These are phyloP conservation scores for Schwanniomyces yamadae DNA, from an alignment of 805 yeast species.

Conservation along the genomic window DNA sequence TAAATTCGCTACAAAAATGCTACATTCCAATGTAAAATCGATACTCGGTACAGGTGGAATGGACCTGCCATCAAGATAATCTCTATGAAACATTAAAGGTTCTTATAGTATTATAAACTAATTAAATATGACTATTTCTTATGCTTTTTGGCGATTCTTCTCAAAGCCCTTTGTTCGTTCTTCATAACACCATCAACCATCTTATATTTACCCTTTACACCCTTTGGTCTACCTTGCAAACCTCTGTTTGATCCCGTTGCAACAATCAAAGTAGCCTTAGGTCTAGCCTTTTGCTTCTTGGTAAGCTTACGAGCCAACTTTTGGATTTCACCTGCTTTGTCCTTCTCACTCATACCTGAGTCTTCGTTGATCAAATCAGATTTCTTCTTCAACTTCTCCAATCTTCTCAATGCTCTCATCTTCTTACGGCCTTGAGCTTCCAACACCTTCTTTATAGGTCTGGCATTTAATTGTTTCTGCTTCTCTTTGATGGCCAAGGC, in stretches of 20 bases:
- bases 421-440: constrained; percentile 97
- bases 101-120: not conserved
- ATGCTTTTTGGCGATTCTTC: constrained; percentile 84
- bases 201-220: constrained; percentile 95
- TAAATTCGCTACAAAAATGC: too few species aligned
- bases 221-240: constrained; percentile 91
- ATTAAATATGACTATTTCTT: constrained; percentile 41
- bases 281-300: constrained; percentile 68
- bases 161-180: constrained; percentile 93
- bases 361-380: constrained; percentile 88
- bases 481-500: constrained; percentile 44
- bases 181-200: constrained; percentile 99
- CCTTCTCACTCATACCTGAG: constrained; percentile 81
- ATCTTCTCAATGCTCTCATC: constrained; percentile 79
- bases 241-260: constrained; percentile 87
- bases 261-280: constrained; percentile 83
- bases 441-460: constrained; percentile 97
- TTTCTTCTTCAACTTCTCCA: constrained; percentile 86
- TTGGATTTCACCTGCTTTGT: constrained; percentile 90
- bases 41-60: too few species aligned
- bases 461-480: constrained; percentile 72
- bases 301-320: constrained; percentile 78
- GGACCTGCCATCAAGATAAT: too few species aligned
- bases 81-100: too few species aligned
- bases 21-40: too few species aligned